Evolutionary conservation across 345 rosid genomes (phyloP), one percentile per base, ranked within the genome.

Genomic region (Laguncularia racemosa): DNA sequence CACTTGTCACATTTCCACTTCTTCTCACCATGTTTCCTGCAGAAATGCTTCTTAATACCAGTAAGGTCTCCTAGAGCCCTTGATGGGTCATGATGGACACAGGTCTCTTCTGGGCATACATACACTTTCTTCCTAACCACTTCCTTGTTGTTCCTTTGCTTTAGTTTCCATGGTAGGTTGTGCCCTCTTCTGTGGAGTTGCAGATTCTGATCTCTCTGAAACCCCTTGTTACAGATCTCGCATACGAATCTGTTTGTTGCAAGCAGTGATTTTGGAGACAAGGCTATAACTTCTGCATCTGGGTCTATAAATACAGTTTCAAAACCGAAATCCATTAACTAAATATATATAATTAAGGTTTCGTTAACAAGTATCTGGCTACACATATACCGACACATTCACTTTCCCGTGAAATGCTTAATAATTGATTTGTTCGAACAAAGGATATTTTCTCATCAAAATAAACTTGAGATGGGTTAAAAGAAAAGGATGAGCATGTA

Each of bases 161-260:
- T 83, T 54, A 83, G 67, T 59, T 77, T 83, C 85, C 88, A 83
- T 47, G 88, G 88, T 53, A 83, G 76, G 58, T 83, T 83, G 50
- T 83, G 88, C 21, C 88, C 83, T 72, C 88, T 75, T 63, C 75
- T 72, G 50, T 83, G 89, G 51, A 83, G 89, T 68, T 83, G 89
- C 33, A 83, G 85, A 63, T 83, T 79, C 71, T 82, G 88, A 59
- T 82, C 88, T 69, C 88, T 77, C 28, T 75, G 75, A 49, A 82
- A 82, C 60, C 88, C 85, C 63, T 83, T 83, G 75, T 71, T 75
- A 52, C 88, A 82, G 76, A 82, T 69, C 83, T 82, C 88, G 44
- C 88, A 79, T 11, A 73, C 11, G 48, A 83, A 83, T n/a, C 83
- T 69, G 64, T 78, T 78, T 40, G 76, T 80, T 43, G 81, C 70